Base-by-base conservation (phyloP, 768 basidiomycete species). In the Cubamyces sp. region DNA sequence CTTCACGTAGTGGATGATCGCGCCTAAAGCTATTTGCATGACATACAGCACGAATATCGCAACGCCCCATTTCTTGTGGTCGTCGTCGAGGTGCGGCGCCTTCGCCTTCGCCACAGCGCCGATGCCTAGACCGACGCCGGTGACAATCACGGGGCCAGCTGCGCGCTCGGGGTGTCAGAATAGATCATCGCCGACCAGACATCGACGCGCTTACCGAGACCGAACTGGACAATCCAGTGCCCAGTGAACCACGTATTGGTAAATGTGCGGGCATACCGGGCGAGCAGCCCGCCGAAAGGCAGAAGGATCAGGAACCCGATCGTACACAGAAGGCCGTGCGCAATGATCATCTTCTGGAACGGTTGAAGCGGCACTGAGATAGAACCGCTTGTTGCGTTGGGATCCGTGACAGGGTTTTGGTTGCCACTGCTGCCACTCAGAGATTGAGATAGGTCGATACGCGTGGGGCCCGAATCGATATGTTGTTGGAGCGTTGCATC, bases 251-350 rank as follows among this genome's bases (percentile, higher is more conserved):
- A 84, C 78, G 68, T 74, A 41, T 71, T 73, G 25, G 76, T 82
- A 64, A 79, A 81, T 8, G 84, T 86, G 52, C 86, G 78, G 15
- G 78, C 69, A 64, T 81, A 86, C 61, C 86, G 79, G 26, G 83
- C 81, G 45, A 85, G 72, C 63, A 88, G 73, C 12, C 77, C 79
- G n/a, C 87, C 86, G 30, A 83, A 60, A 3, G 87, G 87, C 9
- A 89, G 77, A 18, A 88, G 66, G 52, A 87, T 73, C 50, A 87
- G 73, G 69, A 85, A 86, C 1, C 84, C 87, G 37, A 78, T 72
- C 0, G 80, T 70, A 64, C 79, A 81, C 11, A 87, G 73, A 40
- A 83, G 71, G 23, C 79, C 87, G 70, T 89, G 87, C 9, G 72
- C 64, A 50, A 87, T 69, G 28, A 86, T 77, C 54, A 82, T 68